Evolutionary conservation across 208 protist species (phyloP).

Genomic region (Trypanosomatidae sp.): DNA sequence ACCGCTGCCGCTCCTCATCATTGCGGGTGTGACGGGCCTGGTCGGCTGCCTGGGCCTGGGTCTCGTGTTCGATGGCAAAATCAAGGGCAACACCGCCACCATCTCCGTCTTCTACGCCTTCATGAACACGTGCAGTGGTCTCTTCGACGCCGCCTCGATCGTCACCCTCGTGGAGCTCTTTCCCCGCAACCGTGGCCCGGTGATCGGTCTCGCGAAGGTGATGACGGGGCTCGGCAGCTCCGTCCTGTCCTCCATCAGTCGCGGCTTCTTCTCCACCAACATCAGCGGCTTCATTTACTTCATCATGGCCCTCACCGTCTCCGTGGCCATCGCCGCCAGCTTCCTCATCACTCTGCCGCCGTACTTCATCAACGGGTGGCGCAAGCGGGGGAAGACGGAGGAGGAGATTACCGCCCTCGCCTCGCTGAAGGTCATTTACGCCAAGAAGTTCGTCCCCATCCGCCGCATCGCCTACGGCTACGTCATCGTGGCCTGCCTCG

Average conservation of each 20-base stretch:
- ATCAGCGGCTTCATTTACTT: conserved; percentile 72
- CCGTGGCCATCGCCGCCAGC: conserved; percentile 23
- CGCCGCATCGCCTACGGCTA: conserved; percentile 58
- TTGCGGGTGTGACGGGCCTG: conserved; percentile 36
- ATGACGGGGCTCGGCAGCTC: conserved; percentile 75
- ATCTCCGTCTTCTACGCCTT: conserved; percentile 72
- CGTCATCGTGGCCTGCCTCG: conserved; percentile 37
- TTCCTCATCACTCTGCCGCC: conserved; percentile 52
- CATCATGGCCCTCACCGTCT: conserved; percentile 51
- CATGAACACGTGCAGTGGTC: conserved; percentile 55
- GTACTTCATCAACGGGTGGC: conserved; percentile 67
- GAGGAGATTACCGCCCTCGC: conserved; percentile 35
- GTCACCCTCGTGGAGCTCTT: conserved; percentile 59
- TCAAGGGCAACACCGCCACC: conserved; percentile 44
- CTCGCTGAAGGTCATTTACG: conserved; percentile 38
- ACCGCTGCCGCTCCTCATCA: conserved; percentile 37
- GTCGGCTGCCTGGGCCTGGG: conserved; percentile 50
- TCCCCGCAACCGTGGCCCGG: conserved; percentile 64
- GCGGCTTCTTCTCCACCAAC: conserved; percentile 47
- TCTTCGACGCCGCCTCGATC: conserved; percentile 56
- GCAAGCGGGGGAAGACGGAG: conserved; percentile 39
- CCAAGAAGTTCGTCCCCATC: conserved; percentile 53
- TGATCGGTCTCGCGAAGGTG: conserved; percentile 67
- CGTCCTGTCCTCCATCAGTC: conserved; percentile 56
- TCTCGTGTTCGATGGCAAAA: conserved; percentile 46